phyloP scores from a whole-genome alignment of 306 rosid genomes.

The Cyclanthera cordifolia region DNA sequence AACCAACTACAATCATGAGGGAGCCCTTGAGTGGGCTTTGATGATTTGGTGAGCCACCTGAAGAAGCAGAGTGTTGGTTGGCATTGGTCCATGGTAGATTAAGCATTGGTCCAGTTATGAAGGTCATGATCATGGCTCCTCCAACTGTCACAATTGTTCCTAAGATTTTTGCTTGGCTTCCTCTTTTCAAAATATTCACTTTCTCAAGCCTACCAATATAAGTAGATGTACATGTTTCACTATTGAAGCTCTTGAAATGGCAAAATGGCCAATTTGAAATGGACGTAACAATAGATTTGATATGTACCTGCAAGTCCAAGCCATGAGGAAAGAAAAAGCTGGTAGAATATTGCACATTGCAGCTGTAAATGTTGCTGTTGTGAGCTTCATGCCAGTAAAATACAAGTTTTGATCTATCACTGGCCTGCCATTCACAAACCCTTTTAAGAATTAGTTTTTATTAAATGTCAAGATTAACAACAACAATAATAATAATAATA shows the following conservation, averaged over 20 bases:
- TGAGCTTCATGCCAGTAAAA: conserved; percentile 16
- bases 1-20: conserved; percentile 28
- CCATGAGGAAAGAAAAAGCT: conserved; percentile 27
- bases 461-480: no score
- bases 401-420: conserved; percentile 22
- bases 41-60: background rate
- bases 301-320: conserved; percentile 23
- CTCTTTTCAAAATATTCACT: conserved; percentile 24
- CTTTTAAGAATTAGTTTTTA: no score
- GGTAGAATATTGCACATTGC: conserved; percentile 30
- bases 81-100: conserved; percentile 16
- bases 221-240: no score
- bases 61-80: background rate
- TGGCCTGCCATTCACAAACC: conserved; percentile 15
- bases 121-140: conserved; percentile 22
- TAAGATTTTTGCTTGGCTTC: conserved; percentile 28
- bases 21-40: conserved; percentile 27
- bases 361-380: conserved; percentile 26
- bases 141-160: conserved; percentile 25
- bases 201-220: conserved; percentile 55
- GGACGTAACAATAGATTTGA: no score
- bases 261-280: no score
- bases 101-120: conserved; percentile 17
- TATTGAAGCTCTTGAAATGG: no score
- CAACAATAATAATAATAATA: no score